Base-by-base conservation (phyloP, 2,329 filamentous ascomycete genomes). In the Arachnomyces sp. region DNA sequence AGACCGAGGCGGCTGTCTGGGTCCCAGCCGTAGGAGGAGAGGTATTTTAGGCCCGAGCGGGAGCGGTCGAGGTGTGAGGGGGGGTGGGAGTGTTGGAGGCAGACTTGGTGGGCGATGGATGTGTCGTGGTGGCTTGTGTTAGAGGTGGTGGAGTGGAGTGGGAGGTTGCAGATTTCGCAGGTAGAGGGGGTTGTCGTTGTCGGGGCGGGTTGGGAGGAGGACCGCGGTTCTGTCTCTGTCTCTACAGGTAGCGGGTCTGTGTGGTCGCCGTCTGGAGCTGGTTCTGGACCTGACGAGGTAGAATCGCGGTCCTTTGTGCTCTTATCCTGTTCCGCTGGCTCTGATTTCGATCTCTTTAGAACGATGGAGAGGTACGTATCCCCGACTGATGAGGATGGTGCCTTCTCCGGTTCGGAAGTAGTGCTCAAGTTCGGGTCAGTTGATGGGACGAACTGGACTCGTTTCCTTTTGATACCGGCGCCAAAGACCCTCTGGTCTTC, bases 1-100 rank as follows among this genome's bases (percentile, higher is more conserved):
- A 95, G 70, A 0, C 89, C 89, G 12, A 66, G 61, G 2, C 86
- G 70, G 33, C 66, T 66, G 55, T 81, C 76, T 0, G 75, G 73
- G 50, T 80, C 72, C 68, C 75, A 81, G 31, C 76, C 77, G 45
- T 76, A 72, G 0, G 67, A 67, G 39, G 72, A 64, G 13, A 81
- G 65, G 35, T 77, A 76, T 17, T 69, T 68, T 4, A 78, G 56
- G 1, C 76, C 77, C 45, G 68, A 67, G 12, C 73, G 63, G 1
- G 58, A 67, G n/a, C 76, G 71, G 51, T 79, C 74, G 5, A 80
- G 63, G 35, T 74, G 67, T 0, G 73, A 78, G 0, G 76, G 75
- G 5, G 74, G 74, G 37, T 76, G 70, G 1, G 71, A 71, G 43
- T 77, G 73, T n/a, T 65, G 53, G 1, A 79, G 61, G 33, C 68